Evolutionary conservation across 345 rosid species (phyloP).

Genomic region (Euphorbia tirucalli): DNA sequence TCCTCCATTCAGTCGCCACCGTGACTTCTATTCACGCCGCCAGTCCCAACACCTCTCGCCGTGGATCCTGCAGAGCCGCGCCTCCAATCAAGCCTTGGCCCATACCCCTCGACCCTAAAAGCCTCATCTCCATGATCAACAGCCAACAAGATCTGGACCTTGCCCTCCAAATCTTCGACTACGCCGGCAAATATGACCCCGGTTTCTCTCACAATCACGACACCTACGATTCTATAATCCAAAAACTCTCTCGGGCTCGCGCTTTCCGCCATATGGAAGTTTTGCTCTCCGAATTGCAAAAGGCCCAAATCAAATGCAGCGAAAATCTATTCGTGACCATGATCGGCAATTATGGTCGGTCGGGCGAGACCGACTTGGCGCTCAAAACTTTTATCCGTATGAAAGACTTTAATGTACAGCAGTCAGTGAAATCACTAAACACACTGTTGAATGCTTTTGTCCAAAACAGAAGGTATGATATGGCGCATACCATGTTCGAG

Average conservation of each 20-base stretch:
- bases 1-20: conserved; percentile 8
- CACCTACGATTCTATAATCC: conserved; percentile 72
- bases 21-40: conserved; percentile 13
- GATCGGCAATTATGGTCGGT: conserved; percentile 74
- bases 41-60: conserved; percentile 16
- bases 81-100: conserved; percentile 95
- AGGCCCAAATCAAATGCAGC: conserved; percentile 56
- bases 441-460: conserved; percentile 74
- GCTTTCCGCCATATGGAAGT: conserved; percentile 64
- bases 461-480: conserved; percentile 60
- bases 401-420: conserved; percentile 51
- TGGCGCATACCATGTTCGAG: conserved; percentile 53
- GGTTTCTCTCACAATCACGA: conserved; percentile 62
- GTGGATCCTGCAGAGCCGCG: conserved; percentile 45
- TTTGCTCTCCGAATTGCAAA: conserved; percentile 51
- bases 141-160: conserved; percentile 83
- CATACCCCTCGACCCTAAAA: conserved; percentile 67
- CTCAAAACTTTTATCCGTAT: conserved; percentile 59
- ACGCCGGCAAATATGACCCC: conserved; percentile 76
- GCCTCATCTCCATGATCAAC: conserved; percentile 64
- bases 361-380: conserved; percentile 53
- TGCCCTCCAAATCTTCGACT: conserved; percentile 77
- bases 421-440: conserved; percentile 71
- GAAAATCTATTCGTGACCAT: conserved; percentile 66
- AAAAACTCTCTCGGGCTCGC: conserved; percentile 80